phyloP scores from a whole-genome alignment of 805 yeast species.

The Candida suzukii region DNA sequence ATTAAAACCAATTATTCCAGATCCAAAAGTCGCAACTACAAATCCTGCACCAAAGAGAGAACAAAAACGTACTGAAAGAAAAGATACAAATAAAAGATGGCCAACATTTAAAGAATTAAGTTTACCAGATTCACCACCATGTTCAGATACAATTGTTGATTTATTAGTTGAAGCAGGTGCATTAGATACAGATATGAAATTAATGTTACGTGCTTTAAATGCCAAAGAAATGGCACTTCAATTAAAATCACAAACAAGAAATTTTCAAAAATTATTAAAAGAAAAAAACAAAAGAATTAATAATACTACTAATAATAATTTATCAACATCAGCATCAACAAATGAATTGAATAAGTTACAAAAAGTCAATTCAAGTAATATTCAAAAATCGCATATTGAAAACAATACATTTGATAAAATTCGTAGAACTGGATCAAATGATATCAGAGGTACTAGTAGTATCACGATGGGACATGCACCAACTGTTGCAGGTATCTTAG shows the following conservation, averaged over 20 bases:
- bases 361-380: neutral
- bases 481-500: neutral
- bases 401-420: neutral
- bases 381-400: neutral
- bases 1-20: no score
- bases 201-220: conserved; percentile 51
- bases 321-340: neutral
- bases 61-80: no score
- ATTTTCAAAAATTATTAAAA: conserved; percentile 6
- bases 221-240: conserved; percentile 42
- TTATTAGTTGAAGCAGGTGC: conserved; percentile 57
- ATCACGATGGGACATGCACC: neutral
- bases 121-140: conserved; percentile 46
- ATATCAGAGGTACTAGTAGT: neutral
- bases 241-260: conserved; percentile 24
- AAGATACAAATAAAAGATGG: no score
- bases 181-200: conserved; percentile 54
- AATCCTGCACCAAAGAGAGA: no score
- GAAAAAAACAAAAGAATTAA: neutral
- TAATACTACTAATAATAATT: no score
- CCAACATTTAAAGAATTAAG: conserved; percentile 55
- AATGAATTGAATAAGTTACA: neutral
- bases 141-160: conserved; percentile 49
- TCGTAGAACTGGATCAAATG: neutral
- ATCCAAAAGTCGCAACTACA: no score